Percentiles rank a stretch among this genome's conserved stretches.
Conservation (phyloP, 371 early-diverging fungal species). For the Apophysomyces elegans region DNA sequence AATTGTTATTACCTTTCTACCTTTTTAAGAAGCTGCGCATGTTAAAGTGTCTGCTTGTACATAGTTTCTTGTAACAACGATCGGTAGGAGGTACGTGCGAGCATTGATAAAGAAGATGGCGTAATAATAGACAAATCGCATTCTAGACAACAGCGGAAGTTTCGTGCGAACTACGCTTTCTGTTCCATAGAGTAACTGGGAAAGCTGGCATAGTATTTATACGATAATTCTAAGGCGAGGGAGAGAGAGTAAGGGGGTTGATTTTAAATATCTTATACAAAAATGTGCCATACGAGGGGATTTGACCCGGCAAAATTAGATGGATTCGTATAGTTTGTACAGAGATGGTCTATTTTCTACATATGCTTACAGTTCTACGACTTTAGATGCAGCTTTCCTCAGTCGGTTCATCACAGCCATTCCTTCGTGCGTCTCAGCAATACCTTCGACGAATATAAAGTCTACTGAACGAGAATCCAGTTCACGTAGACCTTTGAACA, state of each 20-base stretch:
- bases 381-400: slow-evolving; percentile 86
- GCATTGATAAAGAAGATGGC: too few relatives aligned
- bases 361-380: slow-evolving; percentile 30
- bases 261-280: background rate
- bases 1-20: too few relatives aligned
- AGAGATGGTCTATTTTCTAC: slow-evolving; percentile 6
- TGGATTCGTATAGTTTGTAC: background rate
- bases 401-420: slow-evolving; percentile 98
- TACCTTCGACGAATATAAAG: slow-evolving; percentile 89
- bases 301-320: too few relatives aligned
- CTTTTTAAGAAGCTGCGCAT: too few relatives aligned
- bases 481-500: slow-evolving; percentile 85
- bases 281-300: too few relatives aligned
- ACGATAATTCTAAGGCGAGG: background rate
- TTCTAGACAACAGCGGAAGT: too few relatives aligned
- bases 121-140: too few relatives aligned
- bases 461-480: slow-evolving; percentile 80
- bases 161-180: too few relatives aligned
- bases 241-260: background rate
- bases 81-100: too few relatives aligned
- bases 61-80: too few relatives aligned
- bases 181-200: too few relatives aligned
- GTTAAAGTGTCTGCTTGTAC: too few relatives aligned
- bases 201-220: background rate
- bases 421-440: slow-evolving; percentile 83